These are phyloP conservation scores for Rhodotorula diobovata DNA, from an alignment of 768 basidiomycete genomes.

Conservation along the genomic window DNA sequence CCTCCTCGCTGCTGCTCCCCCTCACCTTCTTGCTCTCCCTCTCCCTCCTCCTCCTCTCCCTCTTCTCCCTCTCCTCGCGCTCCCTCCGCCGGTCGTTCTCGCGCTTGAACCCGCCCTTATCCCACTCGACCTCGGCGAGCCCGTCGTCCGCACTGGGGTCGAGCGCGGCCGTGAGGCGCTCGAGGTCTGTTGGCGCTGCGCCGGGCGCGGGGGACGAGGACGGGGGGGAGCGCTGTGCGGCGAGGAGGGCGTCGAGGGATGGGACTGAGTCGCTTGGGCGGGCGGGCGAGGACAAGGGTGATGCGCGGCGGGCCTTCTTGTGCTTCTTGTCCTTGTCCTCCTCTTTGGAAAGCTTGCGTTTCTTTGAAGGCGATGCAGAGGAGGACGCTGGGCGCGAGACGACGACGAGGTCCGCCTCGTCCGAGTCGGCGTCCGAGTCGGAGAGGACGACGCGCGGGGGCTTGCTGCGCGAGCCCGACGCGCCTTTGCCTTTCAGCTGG, in stretches of 20 bases:
- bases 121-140: too few species aligned
- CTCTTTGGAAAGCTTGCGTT: too few species aligned
- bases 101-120: neutral
- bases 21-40: neutral
- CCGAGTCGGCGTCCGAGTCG: neutral
- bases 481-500: too few species aligned
- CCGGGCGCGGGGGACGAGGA: neutral
- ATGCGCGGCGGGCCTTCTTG: too few species aligned
- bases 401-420: neutral
- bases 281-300: too few species aligned
- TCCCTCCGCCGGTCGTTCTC: neutral
- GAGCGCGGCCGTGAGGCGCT: neutral
- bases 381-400: neutral
- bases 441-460: too few species aligned
- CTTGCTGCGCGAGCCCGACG: too few species aligned
- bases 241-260: neutral
- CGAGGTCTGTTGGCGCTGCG: neutral
- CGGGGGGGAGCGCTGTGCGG: too few species aligned
- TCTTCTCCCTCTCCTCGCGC: neutral
- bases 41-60: neutral
- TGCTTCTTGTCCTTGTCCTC: neutral
- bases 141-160: neutral
- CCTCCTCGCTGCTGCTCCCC: neutral
- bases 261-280: too few species aligned
- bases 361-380: neutral